A percentile compares a stretch with the other conserved stretches of the same genome.
phyloP scores from a whole-genome alignment of 768 basidiomycete genomes.

The Fomitopsis serialis region DNA sequence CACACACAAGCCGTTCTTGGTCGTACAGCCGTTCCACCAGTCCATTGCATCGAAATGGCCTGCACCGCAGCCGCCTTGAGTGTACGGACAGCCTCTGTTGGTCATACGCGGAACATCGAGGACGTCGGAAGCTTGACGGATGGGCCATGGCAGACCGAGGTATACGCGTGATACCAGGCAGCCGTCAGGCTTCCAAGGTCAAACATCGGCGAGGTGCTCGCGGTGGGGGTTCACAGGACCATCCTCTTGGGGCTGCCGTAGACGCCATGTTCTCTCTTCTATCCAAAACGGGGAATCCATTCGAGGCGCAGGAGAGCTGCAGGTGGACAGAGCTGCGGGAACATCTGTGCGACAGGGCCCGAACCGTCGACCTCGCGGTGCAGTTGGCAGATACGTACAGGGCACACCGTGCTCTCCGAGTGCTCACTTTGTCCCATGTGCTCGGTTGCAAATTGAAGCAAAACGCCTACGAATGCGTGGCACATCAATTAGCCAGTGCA shows the following conservation, averaged over 20 bases:
- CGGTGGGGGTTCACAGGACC: background rate
- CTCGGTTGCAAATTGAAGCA: constrained; percentile 46
- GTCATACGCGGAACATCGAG: background rate
- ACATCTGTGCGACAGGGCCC: constrained; percentile 14
- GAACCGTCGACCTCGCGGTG: constrained; percentile 25
- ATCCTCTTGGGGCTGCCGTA: background rate
- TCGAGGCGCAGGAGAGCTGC: background rate
- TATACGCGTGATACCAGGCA: background rate
- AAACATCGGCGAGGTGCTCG: background rate
- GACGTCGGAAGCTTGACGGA: background rate
- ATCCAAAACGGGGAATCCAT: background rate
- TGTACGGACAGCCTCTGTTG: background rate
- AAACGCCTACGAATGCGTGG: constrained; percentile 54
- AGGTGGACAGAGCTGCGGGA: background rate
- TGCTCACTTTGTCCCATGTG: constrained; percentile 42
- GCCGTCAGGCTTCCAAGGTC: background rate
- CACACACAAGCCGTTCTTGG: constrained; percentile 7
- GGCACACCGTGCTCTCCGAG: constrained; percentile 37
- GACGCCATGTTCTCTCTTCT: constrained; percentile 4
- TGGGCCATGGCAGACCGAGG: background rate
- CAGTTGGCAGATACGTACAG: constrained; percentile 26
- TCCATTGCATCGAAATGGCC: constrained; percentile 9
- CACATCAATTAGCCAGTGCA: constrained; percentile 40
- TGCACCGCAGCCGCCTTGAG: constrained; percentile 3
- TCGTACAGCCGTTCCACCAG: constrained; percentile 11